Conservation (phyloP, 768 basidiomycete genomes). For the Tricholoma bakamatsutake region DNA sequence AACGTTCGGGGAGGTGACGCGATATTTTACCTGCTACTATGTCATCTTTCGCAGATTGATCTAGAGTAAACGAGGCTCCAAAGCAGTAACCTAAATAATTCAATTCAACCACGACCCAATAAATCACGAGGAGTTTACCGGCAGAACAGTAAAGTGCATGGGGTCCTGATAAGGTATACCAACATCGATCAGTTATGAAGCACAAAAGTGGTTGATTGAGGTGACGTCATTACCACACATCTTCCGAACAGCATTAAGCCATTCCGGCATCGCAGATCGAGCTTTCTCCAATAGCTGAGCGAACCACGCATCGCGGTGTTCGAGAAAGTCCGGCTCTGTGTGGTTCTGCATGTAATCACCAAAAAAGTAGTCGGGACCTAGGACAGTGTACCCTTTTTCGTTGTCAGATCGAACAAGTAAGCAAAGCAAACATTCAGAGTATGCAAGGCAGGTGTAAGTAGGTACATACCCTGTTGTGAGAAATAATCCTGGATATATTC, state of each 20-base stretch:
- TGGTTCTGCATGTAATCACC: conserved; percentile 45
- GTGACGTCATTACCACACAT: conserved; percentile 33
- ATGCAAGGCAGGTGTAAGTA: too few relatives aligned
- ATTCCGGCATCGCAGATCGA: conserved; percentile 35
- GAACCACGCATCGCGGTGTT: conserved; percentile 34
- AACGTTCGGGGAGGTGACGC: neutral
- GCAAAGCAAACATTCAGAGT: too few relatives aligned
- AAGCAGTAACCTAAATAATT: conserved; percentile 47
- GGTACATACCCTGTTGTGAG: conserved; percentile 45
- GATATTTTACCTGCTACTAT: conserved; percentile 27
- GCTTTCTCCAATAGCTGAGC: conserved; percentile 29
- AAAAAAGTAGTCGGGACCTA: conserved; percentile 61
- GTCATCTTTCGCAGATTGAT: conserved; percentile 38
- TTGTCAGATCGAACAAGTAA: too few relatives aligned
- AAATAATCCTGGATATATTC: conserved; percentile 46
- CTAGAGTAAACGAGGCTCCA: conserved; percentile 47
- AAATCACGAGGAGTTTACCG: conserved; percentile 26
- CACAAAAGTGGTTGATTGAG: too few relatives aligned
- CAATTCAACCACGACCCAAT: neutral
- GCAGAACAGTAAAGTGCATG: conserved; percentile 39
- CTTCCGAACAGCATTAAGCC: conserved; percentile 46
- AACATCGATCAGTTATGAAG: too few relatives aligned
- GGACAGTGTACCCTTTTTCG: conserved; percentile 45
- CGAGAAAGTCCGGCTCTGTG: conserved; percentile 30
- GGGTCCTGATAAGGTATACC: conserved; percentile 8